Evolutionary conservation across 2,329 filamentous ascomycete genomes (phyloP).

Genomic region (Amphichorda felina): DNA sequence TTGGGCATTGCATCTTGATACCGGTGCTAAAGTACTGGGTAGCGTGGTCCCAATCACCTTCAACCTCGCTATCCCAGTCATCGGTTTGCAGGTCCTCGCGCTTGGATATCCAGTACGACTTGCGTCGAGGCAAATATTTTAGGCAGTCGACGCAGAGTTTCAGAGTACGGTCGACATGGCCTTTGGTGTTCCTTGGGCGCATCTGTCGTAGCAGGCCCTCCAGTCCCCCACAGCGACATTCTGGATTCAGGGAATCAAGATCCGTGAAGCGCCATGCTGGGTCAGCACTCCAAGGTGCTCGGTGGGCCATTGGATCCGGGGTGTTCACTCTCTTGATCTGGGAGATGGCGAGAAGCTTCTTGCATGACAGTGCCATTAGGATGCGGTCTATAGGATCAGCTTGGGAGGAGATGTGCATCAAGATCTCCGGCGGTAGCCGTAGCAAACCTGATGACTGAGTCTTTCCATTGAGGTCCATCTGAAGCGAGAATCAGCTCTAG

Average conservation of each 20-base stretch:
- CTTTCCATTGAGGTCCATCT: background rate
- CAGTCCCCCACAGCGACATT: background rate
- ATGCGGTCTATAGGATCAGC: background rate
- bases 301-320: background rate
- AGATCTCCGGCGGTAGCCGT: background rate
- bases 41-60: background rate
- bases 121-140: background rate
- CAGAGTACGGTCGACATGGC: background rate
- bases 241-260: background rate
- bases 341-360: background rate
- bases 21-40: background rate
- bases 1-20: background rate
- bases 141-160: slow-evolving; percentile 1
- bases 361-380: background rate
- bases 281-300: background rate
- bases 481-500: background rate
- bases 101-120: background rate
- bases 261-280: background rate
- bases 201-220: background rate
- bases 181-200: background rate
- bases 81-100: background rate
- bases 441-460: background rate
- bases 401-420: background rate
- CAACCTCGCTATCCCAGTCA: background rate
- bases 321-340: background rate